Percentiles rank a stretch among this genome's conserved stretches.
phyloP scores from a whole-genome alignment of 1,284 basidiomycete species.

The Rhodotorula mucilaginosa region DNA sequence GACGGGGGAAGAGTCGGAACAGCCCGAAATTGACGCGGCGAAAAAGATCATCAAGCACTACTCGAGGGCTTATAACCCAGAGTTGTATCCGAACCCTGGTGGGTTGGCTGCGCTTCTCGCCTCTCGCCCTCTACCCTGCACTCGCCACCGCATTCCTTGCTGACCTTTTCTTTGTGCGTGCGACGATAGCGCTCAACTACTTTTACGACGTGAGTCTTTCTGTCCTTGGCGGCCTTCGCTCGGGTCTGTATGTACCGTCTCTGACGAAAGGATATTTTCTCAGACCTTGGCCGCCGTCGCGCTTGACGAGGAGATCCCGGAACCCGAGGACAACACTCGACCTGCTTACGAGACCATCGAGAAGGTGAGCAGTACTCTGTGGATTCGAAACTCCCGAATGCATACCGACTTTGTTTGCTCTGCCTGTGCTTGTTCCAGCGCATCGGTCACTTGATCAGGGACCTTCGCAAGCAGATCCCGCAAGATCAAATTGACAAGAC shows the following conservation, averaged over 20 bases:
- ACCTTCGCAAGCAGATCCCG: constrained; percentile 17
- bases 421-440: constrained; percentile 4
- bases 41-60: constrained; percentile 74
- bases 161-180: neutral
- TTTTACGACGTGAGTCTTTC: constrained; percentile 36
- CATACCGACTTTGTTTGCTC: too few relatives aligned
- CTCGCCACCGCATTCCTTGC: neutral
- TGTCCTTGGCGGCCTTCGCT: neutral
- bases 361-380: constrained; percentile 11
- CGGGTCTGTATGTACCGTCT: neutral
- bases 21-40: constrained; percentile 67
- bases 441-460: constrained; percentile 13
- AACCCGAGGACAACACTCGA: constrained; percentile 39
- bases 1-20: constrained; percentile 14
- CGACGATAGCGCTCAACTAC: constrained; percentile 39
- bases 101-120: constrained; percentile 39
- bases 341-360: constrained; percentile 33
- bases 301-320: constrained; percentile 40
- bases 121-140: neutral
- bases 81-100: constrained; percentile 91
- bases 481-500: constrained; percentile 24
- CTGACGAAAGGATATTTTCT: neutral
- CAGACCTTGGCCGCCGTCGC: constrained; percentile 41
- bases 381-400: neutral
- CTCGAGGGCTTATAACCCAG: constrained; percentile 74